Evolutionary conservation across 257 asterid genomes (phyloP).

Genomic region (Handroanthus guayacan): DNA sequence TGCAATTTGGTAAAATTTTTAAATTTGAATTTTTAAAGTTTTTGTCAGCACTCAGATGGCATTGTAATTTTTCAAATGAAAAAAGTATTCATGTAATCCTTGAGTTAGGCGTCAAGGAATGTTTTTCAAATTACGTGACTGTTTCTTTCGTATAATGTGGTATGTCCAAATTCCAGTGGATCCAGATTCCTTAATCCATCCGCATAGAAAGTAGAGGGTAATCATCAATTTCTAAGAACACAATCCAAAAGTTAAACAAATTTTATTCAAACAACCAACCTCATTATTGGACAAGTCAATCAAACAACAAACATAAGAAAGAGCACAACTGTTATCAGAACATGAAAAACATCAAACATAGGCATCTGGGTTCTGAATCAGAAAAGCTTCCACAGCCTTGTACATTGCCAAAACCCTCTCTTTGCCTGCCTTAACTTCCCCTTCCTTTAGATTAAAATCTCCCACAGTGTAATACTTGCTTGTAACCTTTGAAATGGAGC

Average conservation of each 20-base stretch:
- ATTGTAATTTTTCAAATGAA: too few species aligned
- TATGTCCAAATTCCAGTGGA: too few species aligned
- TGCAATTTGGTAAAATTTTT: too few species aligned
- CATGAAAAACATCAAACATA: slow-evolving; percentile 33
- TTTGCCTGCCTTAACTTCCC: slow-evolving; percentile 49
- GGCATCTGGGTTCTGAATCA: slow-evolving; percentile 46
- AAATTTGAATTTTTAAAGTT: too few species aligned
- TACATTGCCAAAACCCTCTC: slow-evolving; percentile 45
- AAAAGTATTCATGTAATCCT: too few species aligned
- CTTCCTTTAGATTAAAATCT: slow-evolving; percentile 45
- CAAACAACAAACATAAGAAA: background rate
- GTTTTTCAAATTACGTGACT: too few species aligned
- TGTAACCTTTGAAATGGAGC: slow-evolving; percentile 48
- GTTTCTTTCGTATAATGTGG: too few species aligned
- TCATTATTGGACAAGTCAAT: background rate
- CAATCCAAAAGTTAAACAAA: background rate
- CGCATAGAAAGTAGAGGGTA: too few species aligned
- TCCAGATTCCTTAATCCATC: too few species aligned
- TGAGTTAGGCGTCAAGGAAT: too few species aligned
- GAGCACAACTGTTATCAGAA: background rate
- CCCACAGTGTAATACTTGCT: slow-evolving; percentile 49
- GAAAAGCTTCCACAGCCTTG: slow-evolving; percentile 51
- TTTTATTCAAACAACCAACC: slow-evolving; percentile 22
- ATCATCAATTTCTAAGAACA: too few species aligned
- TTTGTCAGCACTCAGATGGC: too few species aligned